phyloP scores from a whole-genome alignment of 176 grass and related monocot species.

The Avena sativa region DNA sequence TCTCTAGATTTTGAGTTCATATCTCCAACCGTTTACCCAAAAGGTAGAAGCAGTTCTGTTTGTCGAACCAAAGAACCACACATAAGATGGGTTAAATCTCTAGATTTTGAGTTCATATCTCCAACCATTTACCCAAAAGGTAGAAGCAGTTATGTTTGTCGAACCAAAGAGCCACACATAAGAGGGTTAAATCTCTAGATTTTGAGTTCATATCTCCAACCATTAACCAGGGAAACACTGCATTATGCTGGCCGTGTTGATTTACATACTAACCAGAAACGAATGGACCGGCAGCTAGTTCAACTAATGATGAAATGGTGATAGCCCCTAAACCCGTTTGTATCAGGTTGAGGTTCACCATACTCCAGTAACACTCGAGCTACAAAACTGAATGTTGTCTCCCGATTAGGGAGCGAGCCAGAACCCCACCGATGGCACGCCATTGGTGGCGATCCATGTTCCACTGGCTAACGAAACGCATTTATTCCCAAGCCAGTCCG shows the following conservation, averaged over 20 bases:
- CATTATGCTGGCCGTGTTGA: neutral
- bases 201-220: neutral
- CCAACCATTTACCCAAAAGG: neutral
- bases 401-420: neutral
- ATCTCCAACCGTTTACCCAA: neutral
- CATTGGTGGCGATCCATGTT: too few relatives aligned
- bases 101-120: too few relatives aligned
- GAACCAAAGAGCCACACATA: neutral
- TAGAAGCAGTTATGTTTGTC: neutral
- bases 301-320: neutral
- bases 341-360: neutral
- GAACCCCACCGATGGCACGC: neutral
- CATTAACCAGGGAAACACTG: neutral
- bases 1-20: too few relatives aligned
- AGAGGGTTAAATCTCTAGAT: neutral
- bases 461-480: neutral
- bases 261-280: conserved; percentile 1
- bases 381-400: neutral
- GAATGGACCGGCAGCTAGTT: neutral
- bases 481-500: neutral
- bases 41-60: neutral
- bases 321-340: neutral
- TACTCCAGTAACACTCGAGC: neutral
- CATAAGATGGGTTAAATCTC: neutral
- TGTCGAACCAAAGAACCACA: neutral